phyloP scores from a whole-genome alignment of 768 basidiomycete species.

The Mycena galericulata region DNA sequence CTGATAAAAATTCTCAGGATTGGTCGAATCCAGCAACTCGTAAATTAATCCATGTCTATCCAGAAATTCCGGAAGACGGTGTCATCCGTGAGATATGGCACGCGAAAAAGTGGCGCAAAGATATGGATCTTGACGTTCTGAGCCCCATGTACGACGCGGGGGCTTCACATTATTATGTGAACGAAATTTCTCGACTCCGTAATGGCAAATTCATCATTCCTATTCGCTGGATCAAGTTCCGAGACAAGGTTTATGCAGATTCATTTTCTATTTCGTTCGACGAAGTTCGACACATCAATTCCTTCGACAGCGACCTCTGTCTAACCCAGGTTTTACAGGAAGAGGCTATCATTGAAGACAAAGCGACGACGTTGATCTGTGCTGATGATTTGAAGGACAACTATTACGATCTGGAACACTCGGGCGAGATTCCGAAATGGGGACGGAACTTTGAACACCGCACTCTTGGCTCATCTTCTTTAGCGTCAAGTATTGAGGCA shows the following conservation, averaged over 20 bases:
- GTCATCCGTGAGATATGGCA: no score
- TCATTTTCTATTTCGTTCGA: not conserved
- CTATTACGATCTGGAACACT: not conserved
- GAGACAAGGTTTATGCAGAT: not conserved
- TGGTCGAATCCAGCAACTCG: no score
- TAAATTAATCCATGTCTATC: no score
- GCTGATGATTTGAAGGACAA: not conserved
- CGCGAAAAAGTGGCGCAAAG: no score
- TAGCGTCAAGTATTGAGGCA: not conserved
- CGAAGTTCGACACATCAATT: not conserved
- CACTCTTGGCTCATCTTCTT: not conserved
- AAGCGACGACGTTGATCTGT: not conserved
- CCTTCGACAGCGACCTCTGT: not conserved
- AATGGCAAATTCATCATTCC: not conserved
- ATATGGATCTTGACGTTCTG: no score
- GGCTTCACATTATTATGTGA: constrained; percentile 2
- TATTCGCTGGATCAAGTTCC: constrained; percentile 5
- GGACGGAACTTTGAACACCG: not conserved
- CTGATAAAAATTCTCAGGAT: no score
- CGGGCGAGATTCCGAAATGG: not conserved
- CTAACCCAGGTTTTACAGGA: not conserved
- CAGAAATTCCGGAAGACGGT: no score
- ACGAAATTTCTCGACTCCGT: constrained; percentile 1
- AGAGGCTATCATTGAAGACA: not conserved
- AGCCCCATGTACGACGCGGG: constrained; percentile 17